These are phyloP conservation scores for Excoecaria cochinchinensis DNA, from an alignment of 345 rosid genomes.

Conservation along the genomic window DNA sequence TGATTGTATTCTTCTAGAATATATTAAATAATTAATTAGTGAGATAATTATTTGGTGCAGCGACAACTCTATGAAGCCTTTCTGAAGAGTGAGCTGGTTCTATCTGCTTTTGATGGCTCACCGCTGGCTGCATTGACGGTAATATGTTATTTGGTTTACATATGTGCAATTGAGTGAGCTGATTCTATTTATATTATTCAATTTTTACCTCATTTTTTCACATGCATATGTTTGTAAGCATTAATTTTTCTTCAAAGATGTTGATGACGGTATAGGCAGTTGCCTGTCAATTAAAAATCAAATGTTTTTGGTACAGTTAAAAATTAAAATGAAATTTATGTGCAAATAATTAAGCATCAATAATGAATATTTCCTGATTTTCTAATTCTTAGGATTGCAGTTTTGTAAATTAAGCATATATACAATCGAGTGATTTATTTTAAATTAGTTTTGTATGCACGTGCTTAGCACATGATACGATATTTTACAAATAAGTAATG, in stretches of 20 bases:
- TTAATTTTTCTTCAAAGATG: background rate
- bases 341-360: background rate
- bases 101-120: constrained; percentile 93
- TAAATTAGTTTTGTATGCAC: no score
- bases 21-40: background rate
- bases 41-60: constrained; percentile 37
- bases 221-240: background rate
- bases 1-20: constrained; percentile 1
- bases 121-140: constrained; percentile 99
- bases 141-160: constrained; percentile 11
- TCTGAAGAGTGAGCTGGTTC: constrained; percentile 82
- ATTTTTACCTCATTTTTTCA: background rate
- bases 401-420: background rate
- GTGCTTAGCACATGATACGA: no score
- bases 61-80: constrained; percentile 87
- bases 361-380: background rate
- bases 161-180: no score
- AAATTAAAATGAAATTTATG: background rate
- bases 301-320: background rate
- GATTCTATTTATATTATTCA: no score
- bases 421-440: background rate
- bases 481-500: no score
- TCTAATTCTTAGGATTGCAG: background rate
- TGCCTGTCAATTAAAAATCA: background rate
- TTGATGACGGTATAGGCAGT: background rate